A percentile compares a stretch with the other conserved stretches of the same genome.
phyloP scores from a whole-genome alignment of 352 stramenopile species.

The Phytopythium chamaehyphon region DNA sequence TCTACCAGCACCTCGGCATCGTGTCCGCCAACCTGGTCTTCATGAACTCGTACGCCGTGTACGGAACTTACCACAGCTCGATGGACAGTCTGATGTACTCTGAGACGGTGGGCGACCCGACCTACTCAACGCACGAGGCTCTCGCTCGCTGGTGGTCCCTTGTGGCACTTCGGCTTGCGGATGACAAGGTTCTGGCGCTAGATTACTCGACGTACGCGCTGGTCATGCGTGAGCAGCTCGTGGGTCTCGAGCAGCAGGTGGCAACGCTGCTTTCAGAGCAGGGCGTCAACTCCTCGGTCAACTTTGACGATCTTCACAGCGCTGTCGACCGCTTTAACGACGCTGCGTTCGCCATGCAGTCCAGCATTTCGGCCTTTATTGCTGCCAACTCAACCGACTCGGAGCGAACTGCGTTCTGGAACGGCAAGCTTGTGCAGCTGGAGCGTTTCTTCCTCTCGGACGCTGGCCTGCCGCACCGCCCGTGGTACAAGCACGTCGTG shows the following conservation, averaged over 20 bases:
- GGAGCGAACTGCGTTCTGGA: slow-evolving; percentile 13
- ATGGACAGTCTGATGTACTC: slow-evolving; percentile 65
- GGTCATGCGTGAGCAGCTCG: slow-evolving; percentile 27
- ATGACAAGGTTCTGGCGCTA: slow-evolving; percentile 29
- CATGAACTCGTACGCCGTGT: slow-evolving; percentile 14
- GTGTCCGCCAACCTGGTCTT: slow-evolving; percentile 56
- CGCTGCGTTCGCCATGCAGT: slow-evolving; percentile 23
- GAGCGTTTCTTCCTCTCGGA: slow-evolving; percentile 28
- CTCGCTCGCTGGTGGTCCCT: slow-evolving; percentile 33
- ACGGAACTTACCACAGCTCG: slow-evolving; percentile 69
- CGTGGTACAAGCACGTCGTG: slow-evolving; percentile 43
- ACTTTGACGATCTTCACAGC: slow-evolving; percentile 29
- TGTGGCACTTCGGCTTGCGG: slow-evolving; percentile 32
- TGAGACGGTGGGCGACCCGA: slow-evolving; percentile 42
- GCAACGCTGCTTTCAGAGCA: not conserved
- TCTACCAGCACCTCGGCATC: slow-evolving; percentile 73
- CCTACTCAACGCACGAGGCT: slow-evolving; percentile 31
- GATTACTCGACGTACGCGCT: slow-evolving; percentile 22
- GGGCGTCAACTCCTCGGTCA: slow-evolving; percentile 12
- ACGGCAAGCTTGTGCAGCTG: slow-evolving; percentile 28
- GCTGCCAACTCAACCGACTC: not conserved
- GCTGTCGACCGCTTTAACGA: slow-evolving; percentile 38
- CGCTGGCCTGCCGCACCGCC: slow-evolving; percentile 28
- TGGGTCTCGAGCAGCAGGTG: slow-evolving; percentile 4
- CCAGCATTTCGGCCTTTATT: slow-evolving; percentile 8